Percentiles rank a stretch among this genome's conserved stretches.
phyloP scores from a whole-genome alignment of 257 asterid genomes.

The Salvia miltiorrhiza region DNA sequence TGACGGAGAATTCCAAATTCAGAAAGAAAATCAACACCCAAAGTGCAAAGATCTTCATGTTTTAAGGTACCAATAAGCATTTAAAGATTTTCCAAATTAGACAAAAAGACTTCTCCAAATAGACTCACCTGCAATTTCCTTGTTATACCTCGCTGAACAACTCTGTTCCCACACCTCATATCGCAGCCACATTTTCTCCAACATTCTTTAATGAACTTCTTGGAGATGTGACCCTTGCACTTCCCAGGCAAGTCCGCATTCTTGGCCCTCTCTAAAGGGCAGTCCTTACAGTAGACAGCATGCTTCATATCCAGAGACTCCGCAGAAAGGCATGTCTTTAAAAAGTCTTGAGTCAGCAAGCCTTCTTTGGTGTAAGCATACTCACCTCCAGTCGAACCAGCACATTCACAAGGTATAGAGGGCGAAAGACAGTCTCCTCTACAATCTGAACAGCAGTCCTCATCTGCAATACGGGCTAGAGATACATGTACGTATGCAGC shows the following conservation, averaged over 20 bases:
- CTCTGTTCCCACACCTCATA: constrained; percentile 73
- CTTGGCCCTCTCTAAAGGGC: constrained; percentile 82
- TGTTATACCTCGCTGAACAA: constrained; percentile 73
- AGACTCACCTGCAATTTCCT: constrained; percentile 65
- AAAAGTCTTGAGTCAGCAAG: constrained; percentile 44
- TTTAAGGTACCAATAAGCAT: no score
- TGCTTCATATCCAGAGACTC: constrained; percentile 39
- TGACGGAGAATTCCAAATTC: not conserved
- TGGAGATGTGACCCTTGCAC: constrained; percentile 60
- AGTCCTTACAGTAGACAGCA: constrained; percentile 47
- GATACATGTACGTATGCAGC: constrained; percentile 53
- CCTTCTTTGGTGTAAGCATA: constrained; percentile 69
- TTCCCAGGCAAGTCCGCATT: constrained; percentile 26
- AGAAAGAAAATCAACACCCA: no score
- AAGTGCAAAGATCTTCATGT: no score
- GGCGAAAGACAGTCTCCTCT: constrained; percentile 58
- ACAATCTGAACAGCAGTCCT: constrained; percentile 63
- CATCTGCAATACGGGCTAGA: constrained; percentile 67
- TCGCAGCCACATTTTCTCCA: constrained; percentile 86
- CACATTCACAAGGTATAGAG: constrained; percentile 70
- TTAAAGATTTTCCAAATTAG: not conserved
- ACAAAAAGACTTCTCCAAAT: not conserved
- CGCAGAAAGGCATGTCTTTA: constrained; percentile 44
- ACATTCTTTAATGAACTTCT: constrained; percentile 79
- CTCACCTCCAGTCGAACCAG: constrained; percentile 76